Evolutionary conservation across 139 green algal genomes (phyloP), one percentile per base, ranked within the genome.

Genomic region (Penium margaritaceum): DNA sequence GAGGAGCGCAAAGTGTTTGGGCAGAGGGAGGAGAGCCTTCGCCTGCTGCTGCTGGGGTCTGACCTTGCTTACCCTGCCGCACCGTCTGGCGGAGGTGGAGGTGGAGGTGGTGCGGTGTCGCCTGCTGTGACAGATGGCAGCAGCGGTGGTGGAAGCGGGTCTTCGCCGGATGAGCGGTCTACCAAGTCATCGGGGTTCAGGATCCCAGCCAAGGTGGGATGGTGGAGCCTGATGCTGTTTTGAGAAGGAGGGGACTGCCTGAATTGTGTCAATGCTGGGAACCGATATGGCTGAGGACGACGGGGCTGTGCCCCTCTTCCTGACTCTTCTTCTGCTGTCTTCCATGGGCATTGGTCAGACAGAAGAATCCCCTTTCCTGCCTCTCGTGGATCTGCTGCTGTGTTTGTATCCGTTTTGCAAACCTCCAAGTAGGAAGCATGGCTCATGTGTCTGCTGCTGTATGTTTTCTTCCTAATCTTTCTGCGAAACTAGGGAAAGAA

Each of bases 1-100:
- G 71, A 78, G 38, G 71, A 78, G 34, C 64, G 71, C 21, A 78
- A 78, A 43, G 71, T 78, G 38, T 78, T 78, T 76, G 63, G 71
- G n/a, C 24, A 62, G 17, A 32, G 33, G 27, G 71, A 74, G n/a
- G 53, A 72, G 41, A 67, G 14, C 34, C 43, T 78, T 7, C 24
- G 61, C 15, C 32, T 77, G 17, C 24, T 43, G 34, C 61, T 78
- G 33, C 71, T 78, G 35, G 71, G 39, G 24, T 15, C 32, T 27
- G 21, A 39, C 53, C 43, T 41, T 3, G 15, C 66, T 41, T 24
- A 24, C 5, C 55, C 55, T 14, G 27, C 55, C 29, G 55, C 55
- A 24, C 9, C 55, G 27, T 35, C 55, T 27, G 55, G 9, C 6
- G 55, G 27, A 43, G 27, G 27, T 5, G 55, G 27, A 35, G 15